Percentiles rank a stretch among this genome's conserved stretches.
These are phyloP conservation scores for Aureobasidium sp. DNA, from an alignment of 2,329 filamentous ascomycete genomes.

Conservation along the genomic window DNA sequence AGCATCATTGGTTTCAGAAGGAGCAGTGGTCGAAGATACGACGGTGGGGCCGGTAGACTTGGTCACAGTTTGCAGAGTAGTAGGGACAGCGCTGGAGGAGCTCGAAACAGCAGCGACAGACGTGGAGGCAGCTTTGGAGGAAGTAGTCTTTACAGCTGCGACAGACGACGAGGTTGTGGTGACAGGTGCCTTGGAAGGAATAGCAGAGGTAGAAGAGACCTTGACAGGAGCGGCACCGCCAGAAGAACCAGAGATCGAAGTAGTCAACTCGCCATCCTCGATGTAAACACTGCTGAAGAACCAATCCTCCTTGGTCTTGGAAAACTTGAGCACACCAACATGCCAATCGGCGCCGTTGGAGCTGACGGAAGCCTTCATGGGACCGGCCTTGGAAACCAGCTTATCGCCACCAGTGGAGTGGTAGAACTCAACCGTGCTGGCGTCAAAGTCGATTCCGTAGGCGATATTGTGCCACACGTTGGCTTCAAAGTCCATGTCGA, in stretches of 20 bases:
- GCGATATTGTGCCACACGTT: constrained; percentile 69
- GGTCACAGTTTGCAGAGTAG: not conserved
- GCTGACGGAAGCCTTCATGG: constrained; percentile 53
- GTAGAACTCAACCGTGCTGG: constrained; percentile 59
- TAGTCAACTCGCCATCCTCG: constrained; percentile 47
- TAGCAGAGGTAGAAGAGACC: not conserved
- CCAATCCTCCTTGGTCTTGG: constrained; percentile 57
- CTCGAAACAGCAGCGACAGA: not conserved
- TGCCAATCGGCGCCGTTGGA: constrained; percentile 67
- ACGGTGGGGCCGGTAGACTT: not conserved
- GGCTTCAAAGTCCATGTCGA: constrained; percentile 55
- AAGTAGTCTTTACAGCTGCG: not conserved
- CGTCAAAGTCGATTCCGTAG: constrained; percentile 64
- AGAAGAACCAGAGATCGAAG: constrained; percentile 21
- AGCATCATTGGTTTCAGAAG: not conserved
- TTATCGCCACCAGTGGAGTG: constrained; percentile 57
- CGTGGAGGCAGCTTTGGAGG: not conserved
- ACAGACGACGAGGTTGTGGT: not conserved
- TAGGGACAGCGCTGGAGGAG: not conserved
- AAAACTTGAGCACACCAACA: constrained; percentile 61
- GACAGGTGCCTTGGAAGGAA: not conserved
- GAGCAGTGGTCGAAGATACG: not conserved
- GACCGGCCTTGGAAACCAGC: constrained; percentile 52
- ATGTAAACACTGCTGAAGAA: constrained; percentile 67
- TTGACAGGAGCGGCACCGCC: constrained; percentile 3